Conservation (phyloP, 345 rosid species). For the Eucalyptus sp. region DNA sequence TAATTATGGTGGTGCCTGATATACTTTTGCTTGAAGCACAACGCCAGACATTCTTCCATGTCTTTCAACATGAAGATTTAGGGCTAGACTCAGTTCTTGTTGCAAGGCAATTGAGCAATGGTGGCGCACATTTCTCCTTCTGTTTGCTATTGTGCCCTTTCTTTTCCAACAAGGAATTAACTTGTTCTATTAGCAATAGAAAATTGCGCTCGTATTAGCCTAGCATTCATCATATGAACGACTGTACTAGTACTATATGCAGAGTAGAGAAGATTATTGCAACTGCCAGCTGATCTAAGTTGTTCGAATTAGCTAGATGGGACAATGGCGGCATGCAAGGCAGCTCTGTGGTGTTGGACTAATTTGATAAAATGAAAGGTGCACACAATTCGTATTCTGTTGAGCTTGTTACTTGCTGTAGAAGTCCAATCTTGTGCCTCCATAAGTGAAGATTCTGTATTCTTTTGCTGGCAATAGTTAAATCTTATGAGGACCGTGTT, state of each 20-base stretch:
- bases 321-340: neutral
- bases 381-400: neutral
- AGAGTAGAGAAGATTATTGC: conserved; percentile 11
- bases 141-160: neutral
- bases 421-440: neutral
- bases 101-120: neutral
- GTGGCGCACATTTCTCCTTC: neutral
- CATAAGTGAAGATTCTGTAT: neutral
- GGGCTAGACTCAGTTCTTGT: neutral
- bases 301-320: neutral
- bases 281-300: neutral
- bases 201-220: neutral
- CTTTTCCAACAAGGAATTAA: neutral
- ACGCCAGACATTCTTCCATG: neutral
- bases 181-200: conserved; percentile 12
- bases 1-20: neutral
- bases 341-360: neutral
- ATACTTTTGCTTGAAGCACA: neutral
- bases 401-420: neutral
- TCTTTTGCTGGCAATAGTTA: neutral
- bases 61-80: neutral
- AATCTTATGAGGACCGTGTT: neutral
- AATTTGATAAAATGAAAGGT: neutral
- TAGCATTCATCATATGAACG: neutral
- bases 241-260: neutral